Percentiles rank a stretch among this genome's conserved stretches.
Conservation (phyloP, 1,284 basidiomycete genomes). For the Fomes fomentarius region DNA sequence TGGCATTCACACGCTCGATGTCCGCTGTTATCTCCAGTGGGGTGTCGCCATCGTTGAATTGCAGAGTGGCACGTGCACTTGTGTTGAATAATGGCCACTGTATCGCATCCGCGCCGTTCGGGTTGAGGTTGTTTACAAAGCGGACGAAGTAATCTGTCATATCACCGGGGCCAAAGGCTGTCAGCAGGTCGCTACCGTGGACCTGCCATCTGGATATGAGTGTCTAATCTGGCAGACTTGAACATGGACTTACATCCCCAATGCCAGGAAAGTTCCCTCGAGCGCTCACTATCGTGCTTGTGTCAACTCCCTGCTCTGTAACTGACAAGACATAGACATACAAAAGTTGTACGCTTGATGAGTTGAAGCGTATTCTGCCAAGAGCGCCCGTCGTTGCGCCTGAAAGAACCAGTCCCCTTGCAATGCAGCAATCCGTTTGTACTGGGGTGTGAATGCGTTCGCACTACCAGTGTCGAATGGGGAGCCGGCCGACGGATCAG, state of each 20-base stretch:
- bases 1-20: constrained; percentile 33
- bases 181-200: constrained; percentile 26
- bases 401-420: constrained; percentile 53
- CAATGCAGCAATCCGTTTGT: constrained; percentile 52
- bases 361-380: constrained; percentile 40
- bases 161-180: constrained; percentile 21
- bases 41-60: constrained; percentile 22
- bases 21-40: constrained; percentile 31
- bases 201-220: constrained; percentile 1
- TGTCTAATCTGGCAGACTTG: too few relatives aligned
- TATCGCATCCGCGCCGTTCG: constrained; percentile 17
- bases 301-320: too few relatives aligned
- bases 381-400: constrained; percentile 38
- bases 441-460: constrained; percentile 49
- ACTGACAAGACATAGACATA: constrained; percentile 26
- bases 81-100: constrained; percentile 21
- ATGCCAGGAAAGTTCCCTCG: too few relatives aligned
- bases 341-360: constrained; percentile 51
- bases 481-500: constrained; percentile 47
- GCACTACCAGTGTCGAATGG: constrained; percentile 50
- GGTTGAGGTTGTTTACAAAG: too few relatives aligned
- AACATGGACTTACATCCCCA: too few relatives aligned
- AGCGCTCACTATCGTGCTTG: too few relatives aligned
- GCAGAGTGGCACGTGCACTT: constrained; percentile 16
- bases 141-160: constrained; percentile 11